Percentiles rank a stretch among this genome's conserved stretches.
Evolutionary conservation across 495 filamentous ascomycete species (phyloP).

Genomic region (Xylaria nigripes): DNA sequence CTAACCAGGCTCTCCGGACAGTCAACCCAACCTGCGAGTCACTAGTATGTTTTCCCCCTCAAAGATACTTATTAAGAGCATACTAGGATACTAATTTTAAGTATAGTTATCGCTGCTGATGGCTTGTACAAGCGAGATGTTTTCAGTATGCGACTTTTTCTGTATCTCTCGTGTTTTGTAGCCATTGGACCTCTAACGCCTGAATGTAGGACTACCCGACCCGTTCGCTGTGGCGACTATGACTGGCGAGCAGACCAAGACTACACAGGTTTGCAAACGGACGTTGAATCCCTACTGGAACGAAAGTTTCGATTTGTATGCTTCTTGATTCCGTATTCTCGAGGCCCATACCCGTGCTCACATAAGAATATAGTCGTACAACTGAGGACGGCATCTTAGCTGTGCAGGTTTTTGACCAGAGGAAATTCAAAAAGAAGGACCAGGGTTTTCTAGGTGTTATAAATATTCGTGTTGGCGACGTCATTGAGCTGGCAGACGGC

Average conservation of each 20-base stretch:
- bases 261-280: conserved; percentile 90
- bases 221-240: conserved; percentile 96
- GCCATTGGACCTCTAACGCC: conserved; percentile 15
- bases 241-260: conserved; percentile 92
- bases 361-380: conserved; percentile 52
- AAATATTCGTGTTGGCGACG: conserved; percentile 88
- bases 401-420: conserved; percentile 98
- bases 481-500: conserved; percentile 79
- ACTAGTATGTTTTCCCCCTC: conserved; percentile 44
- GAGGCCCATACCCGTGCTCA: neutral
- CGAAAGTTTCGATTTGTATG: conserved; percentile 94
- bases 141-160: conserved; percentile 59
- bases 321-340: neutral
- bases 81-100: neutral
- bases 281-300: conserved; percentile 99
- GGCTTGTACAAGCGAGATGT: conserved; percentile 98
- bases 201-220: conserved; percentile 74
- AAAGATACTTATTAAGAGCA: neutral
- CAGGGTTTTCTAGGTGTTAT: conserved; percentile 97
- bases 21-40: conserved; percentile 56
- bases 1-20: conserved; percentile 17
- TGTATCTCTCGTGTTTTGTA: neutral
- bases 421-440: conserved; percentile 99
- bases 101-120: conserved; percentile 93
- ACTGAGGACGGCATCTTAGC: conserved; percentile 93